These are phyloP conservation scores for Camelina hispida DNA, from an alignment of 345 rosid species.

Conservation along the genomic window DNA sequence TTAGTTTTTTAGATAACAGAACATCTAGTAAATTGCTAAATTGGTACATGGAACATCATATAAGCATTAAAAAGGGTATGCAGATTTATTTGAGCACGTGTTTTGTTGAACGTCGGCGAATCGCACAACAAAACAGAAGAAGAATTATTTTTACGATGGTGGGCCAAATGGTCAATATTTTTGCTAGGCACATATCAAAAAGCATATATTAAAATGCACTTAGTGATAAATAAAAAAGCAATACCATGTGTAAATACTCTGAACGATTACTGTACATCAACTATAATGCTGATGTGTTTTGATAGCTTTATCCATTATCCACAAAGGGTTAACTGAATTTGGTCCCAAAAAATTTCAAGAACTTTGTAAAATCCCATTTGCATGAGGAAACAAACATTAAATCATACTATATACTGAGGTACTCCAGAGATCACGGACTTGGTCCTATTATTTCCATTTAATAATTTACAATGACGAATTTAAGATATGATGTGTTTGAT, in stretches of 20 bases:
- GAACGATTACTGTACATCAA: conserved; percentile 36
- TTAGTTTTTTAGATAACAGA: too few species aligned
- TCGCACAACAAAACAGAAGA: conserved; percentile 32
- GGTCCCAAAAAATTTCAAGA: neutral
- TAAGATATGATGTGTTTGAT: neutral
- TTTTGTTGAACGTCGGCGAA: conserved; percentile 29
- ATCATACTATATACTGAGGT: conserved; percentile 5
- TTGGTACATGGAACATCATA: conserved; percentile 2
- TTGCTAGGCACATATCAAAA: neutral
- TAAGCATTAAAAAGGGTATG: conserved; percentile 21
- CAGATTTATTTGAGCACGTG: conserved; percentile 39
- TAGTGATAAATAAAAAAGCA: conserved; percentile 8
- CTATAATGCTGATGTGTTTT: conserved; percentile 32
- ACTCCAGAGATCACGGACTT: conserved; percentile 26
- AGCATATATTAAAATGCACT: neutral
- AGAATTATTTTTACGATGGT: conserved; percentile 21
- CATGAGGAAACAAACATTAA: neutral
- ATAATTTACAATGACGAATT: neutral
- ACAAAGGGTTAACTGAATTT: conserved; percentile 38
- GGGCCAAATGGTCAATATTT: conserved; percentile 28
- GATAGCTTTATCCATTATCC: conserved; percentile 40
- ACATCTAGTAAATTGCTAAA: neutral
- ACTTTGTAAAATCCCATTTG: neutral
- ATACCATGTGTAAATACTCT: conserved; percentile 30
- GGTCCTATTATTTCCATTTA: conserved; percentile 26